phyloP scores from a whole-genome alignment of 768 basidiomycete genomes.

The Tylopilus subfusipes region DNA sequence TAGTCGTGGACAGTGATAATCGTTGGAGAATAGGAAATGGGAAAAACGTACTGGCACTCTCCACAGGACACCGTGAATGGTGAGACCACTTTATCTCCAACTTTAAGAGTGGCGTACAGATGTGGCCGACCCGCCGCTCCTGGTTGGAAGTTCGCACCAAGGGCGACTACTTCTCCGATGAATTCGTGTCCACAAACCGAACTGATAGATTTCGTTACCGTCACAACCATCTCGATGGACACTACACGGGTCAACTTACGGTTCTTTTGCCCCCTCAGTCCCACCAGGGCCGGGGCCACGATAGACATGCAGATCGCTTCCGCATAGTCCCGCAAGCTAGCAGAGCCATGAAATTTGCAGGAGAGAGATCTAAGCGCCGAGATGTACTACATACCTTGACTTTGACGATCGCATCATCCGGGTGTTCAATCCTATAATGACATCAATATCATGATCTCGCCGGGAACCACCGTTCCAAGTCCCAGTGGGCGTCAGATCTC shows the following conservation, averaged over 20 bases:
- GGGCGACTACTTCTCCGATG: constrained; percentile 63
- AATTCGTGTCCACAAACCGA: constrained; percentile 75
- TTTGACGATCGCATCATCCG: constrained; percentile 78
- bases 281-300: too few species aligned
- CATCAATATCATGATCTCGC: background rate
- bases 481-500: constrained; percentile 1
- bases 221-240: background rate
- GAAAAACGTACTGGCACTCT: constrained; percentile 69
- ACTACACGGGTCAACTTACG: constrained; percentile 39
- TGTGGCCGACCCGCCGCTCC: constrained; percentile 48
- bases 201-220: constrained; percentile 32
- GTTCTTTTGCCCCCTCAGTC: constrained; percentile 47
- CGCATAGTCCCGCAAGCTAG: constrained; percentile 66
- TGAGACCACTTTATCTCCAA: constrained; percentile 76
- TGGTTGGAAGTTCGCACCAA: constrained; percentile 56
- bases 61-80: constrained; percentile 81
- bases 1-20: background rate
- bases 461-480: too few species aligned
- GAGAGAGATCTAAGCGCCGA: background rate
- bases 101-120: constrained; percentile 58
- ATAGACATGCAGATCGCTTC: constrained; percentile 75
- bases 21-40: background rate
- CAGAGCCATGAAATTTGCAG: background rate
- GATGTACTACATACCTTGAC: constrained; percentile 58
- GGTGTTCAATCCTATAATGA: constrained; percentile 55